Evolutionary conservation across 768 basidiomycete species (phyloP).

Genomic region (Goffeauzyma gilvescens): DNA sequence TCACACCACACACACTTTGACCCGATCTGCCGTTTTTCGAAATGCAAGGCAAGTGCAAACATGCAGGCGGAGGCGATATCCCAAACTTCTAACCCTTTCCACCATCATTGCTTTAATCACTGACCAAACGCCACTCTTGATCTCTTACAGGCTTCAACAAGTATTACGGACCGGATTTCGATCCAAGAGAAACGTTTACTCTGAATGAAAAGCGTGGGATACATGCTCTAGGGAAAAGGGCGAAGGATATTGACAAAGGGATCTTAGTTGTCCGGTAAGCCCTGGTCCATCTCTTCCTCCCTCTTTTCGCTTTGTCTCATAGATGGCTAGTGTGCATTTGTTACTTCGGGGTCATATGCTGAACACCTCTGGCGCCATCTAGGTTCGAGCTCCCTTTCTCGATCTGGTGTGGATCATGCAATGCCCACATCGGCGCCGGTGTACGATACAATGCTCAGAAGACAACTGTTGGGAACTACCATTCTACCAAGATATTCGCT

Average conservation of each 20-base stretch:
- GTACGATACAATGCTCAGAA: slow-evolving; percentile 99
- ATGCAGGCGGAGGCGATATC: too few relatives aligned
- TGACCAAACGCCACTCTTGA: too few relatives aligned
- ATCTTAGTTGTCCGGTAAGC: slow-evolving; percentile 66
- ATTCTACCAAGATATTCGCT: slow-evolving; percentile 79
- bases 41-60: too few relatives aligned
- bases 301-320: too few relatives aligned
- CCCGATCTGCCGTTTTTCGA: too few relatives aligned
- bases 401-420: slow-evolving; percentile 60
- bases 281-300: too few relatives aligned
- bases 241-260: slow-evolving; percentile 87
- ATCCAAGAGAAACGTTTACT: slow-evolving; percentile 39
- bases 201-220: slow-evolving; percentile 42
- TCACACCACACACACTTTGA: too few relatives aligned
- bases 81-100: too few relatives aligned
- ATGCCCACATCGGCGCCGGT: slow-evolving; percentile 91
- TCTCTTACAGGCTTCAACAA: slow-evolving; percentile 68
- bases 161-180: slow-evolving; percentile 61
- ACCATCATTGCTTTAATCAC: too few relatives aligned
- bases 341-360: too few relatives aligned
- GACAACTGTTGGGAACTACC: slow-evolving; percentile 86
- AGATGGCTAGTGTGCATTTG: too few relatives aligned
- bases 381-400: slow-evolving; percentile 79
- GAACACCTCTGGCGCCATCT: too few relatives aligned
- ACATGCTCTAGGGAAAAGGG: slow-evolving; percentile 80